Base-by-base conservation (phyloP, 2,329 filamentous ascomycete genomes). In the Colletotrichum sp. region DNA sequence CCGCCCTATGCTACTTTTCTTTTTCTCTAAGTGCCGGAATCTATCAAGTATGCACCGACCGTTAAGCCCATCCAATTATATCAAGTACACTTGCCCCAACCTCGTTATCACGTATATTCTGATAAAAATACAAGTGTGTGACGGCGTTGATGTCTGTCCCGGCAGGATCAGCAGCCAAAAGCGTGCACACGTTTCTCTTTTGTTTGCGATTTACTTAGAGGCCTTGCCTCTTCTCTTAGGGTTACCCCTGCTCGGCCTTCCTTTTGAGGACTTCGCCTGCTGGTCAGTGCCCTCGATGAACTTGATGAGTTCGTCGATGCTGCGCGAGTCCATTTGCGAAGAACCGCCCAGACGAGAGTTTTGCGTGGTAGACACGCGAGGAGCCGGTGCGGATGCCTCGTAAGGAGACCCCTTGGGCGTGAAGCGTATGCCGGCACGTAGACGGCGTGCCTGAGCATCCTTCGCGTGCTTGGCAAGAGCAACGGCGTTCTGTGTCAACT, bases 401-500 rank as follows among this genome's bases (percentile, higher is more conserved):
- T 93, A 90, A 9, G 92, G 91, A 70, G 93, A 89, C 77, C 91
- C 90, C 57, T 91, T 89, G 28, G 92, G 88, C 24, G 91, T 92
- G 81, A 96, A 92, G 71, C 92, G 90, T 79, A 96, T 93, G 63
- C 90, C 91, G 10, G 94, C 90, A 76, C 93, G 92, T 59, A 96
- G 89, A 76, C 94, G 91, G 72, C 94, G 92, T 64, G 93, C 92
- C 85, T 97, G 93, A 48, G 95, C 89, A 78, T 97, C 94, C 87
- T 98, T 98, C 76, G 95, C 94, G 82, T 98, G 96, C 88, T 98
- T 98, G 67, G 96, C 96, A 79, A 99, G 96, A 39, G 93, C 94
- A 55, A 99, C 97, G 60, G 97, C 97, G 81, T 98, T 98, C 85
- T 98, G 95, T 1, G 96, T 99, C 75, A 99, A 91, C 85, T 98